Percentiles rank a stretch among this genome's conserved stretches.
Conservation (phyloP, 192 early-diverging fungal genomes). For the Spinellus fusiger region DNA sequence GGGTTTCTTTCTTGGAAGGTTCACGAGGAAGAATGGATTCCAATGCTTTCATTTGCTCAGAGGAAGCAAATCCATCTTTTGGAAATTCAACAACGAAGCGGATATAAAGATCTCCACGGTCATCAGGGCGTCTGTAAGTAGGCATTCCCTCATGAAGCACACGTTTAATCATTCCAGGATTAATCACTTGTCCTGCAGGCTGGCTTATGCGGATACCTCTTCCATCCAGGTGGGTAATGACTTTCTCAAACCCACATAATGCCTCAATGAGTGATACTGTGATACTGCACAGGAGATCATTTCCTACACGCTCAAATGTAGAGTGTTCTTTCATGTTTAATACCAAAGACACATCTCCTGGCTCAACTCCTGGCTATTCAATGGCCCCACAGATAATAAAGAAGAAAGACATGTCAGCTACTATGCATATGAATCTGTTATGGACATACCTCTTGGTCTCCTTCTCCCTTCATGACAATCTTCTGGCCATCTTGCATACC, state of each 20-base stretch:
- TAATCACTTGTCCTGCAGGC: conserved; percentile 76
- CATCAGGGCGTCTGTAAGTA: conserved; percentile 54
- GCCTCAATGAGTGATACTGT: conserved; percentile 87
- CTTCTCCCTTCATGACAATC: conserved; percentile 89
- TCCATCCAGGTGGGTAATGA: conserved; percentile 82
- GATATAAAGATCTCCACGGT: conserved; percentile 86
- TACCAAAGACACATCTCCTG: conserved; percentile 91
- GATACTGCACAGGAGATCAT: conserved; percentile 74
- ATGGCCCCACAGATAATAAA: conserved; percentile 1
- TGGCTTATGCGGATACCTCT: conserved; percentile 79
- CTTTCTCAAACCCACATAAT: conserved; percentile 83
- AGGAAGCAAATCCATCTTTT: conserved; percentile 34
- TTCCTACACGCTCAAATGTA: conserved; percentile 72
- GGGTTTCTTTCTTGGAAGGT: conserved; percentile 5
- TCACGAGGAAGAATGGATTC: conserved; percentile 23
- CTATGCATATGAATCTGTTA: neutral
- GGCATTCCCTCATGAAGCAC: conserved; percentile 94
- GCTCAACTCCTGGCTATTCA: conserved; percentile 67
- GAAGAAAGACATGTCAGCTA: neutral
- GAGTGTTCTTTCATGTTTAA: conserved; percentile 78
- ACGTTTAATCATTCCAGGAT: conserved; percentile 82
- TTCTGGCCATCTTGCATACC: conserved; percentile 89
- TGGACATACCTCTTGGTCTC: conserved; percentile 68
- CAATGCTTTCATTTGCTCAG: conserved; percentile 26
- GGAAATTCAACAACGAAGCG: conserved; percentile 89